A percentile compares a stretch with the other conserved stretches of the same genome.
Evolutionary conservation across 2,329 filamentous ascomycete genomes (phyloP).

Genomic region (Scytalidium lignicola): DNA sequence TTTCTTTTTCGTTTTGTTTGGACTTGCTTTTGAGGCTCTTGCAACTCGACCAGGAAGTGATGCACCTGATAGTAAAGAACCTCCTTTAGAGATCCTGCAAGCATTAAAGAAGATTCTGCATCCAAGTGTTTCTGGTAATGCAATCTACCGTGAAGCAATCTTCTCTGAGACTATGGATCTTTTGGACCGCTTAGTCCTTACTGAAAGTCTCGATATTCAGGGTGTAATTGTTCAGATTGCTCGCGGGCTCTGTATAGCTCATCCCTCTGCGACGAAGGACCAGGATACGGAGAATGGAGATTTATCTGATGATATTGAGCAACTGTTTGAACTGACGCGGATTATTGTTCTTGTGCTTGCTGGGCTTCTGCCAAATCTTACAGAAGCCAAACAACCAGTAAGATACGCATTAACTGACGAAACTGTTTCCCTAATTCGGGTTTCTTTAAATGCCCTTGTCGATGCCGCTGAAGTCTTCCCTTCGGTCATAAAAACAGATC

Average conservation of each 20-base stretch:
- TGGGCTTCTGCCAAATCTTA: constrained; percentile 78
- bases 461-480: constrained; percentile 96
- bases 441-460: constrained; percentile 80
- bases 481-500: constrained; percentile 89
- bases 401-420: constrained; percentile 82
- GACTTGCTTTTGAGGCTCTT: constrained; percentile 91
- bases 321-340: constrained; percentile 91
- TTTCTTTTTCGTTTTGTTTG: constrained; percentile 98
- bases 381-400: constrained; percentile 55
- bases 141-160: constrained; percentile 91
- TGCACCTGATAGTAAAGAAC: constrained; percentile 65
- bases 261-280: constrained; percentile 76
- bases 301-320: constrained; percentile 93
- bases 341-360: constrained; percentile 93
- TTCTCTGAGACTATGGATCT: constrained; percentile 98
- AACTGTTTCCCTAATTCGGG: constrained; percentile 71
- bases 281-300: constrained; percentile 66
- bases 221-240: constrained; percentile 92
- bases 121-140: constrained; percentile 90
- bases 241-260: constrained; percentile 80
- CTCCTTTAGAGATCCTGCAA: constrained; percentile 81
- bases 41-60: constrained; percentile 70
- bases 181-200: constrained; percentile 85
- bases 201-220: constrained; percentile 84
- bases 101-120: constrained; percentile 93